phyloP scores from a whole-genome alignment of 768 basidiomycete genomes.

The Mycena venus region DNA sequence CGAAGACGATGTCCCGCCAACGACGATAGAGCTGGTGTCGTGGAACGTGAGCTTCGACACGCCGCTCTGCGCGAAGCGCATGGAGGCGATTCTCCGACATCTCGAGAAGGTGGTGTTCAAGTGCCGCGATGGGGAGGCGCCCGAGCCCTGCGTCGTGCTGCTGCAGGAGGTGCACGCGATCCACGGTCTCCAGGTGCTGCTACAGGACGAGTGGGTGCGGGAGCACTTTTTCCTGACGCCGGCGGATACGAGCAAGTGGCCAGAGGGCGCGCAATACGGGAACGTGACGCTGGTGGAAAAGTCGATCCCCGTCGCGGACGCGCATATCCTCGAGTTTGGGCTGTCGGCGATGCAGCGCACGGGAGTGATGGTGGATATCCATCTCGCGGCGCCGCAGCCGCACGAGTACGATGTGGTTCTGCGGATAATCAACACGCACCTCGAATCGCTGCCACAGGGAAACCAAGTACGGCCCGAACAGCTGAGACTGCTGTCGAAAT shows the following conservation, averaged over 20 bases:
- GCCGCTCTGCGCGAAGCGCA: constrained; percentile 54
- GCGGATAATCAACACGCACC: constrained; percentile 79
- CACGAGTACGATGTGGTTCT: constrained; percentile 59
- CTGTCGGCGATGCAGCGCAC: constrained; percentile 64
- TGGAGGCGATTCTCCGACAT: constrained; percentile 63
- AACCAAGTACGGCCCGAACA: constrained; percentile 59
- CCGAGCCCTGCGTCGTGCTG: constrained; percentile 73
- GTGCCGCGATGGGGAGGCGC: constrained; percentile 59
- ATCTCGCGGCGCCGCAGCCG: constrained; percentile 50
- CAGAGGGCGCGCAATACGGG: constrained; percentile 64
- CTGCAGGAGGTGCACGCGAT: constrained; percentile 73
- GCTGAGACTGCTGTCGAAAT: constrained; percentile 62
- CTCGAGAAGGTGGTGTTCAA: constrained; percentile 66
- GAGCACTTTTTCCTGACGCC: constrained; percentile 72
- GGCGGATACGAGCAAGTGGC: constrained; percentile 68
- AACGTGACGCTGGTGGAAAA: constrained; percentile 78
- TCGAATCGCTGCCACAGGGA: constrained; percentile 74
- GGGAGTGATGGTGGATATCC: constrained; percentile 71
- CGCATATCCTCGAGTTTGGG: constrained; percentile 67
- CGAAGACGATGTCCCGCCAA: constrained; percentile 52
- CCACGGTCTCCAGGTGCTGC: constrained; percentile 60
- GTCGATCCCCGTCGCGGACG: constrained; percentile 56
- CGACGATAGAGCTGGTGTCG: constrained; percentile 68
- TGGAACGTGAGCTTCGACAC: constrained; percentile 78
- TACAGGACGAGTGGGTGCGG: constrained; percentile 74